Conservation (phyloP, 202 grass and related monocot genomes). For the Eragrostis tef region DNA sequence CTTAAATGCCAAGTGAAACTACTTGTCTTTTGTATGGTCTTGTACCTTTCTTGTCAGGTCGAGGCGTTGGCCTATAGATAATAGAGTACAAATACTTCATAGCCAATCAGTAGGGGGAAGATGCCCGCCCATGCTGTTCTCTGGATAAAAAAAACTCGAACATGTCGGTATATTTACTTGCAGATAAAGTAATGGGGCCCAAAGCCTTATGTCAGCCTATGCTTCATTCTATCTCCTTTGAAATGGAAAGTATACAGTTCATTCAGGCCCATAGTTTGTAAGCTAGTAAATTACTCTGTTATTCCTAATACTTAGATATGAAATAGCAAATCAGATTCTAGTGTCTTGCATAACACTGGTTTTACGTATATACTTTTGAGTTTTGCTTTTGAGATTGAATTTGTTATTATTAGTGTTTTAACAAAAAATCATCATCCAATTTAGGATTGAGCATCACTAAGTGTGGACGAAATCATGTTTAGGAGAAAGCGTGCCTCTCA, state of each 20-base stretch:
- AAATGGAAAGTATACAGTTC: not conserved
- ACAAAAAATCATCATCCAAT: not conserved
- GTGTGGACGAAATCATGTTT: conserved; percentile 69
- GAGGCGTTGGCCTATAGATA: not conserved
- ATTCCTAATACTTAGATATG: not conserved
- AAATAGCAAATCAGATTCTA: not conserved
- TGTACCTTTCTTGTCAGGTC: not conserved
- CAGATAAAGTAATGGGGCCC: not conserved
- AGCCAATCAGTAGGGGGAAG: not conserved
- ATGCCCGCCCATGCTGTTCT: not conserved
- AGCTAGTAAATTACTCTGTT: not conserved
- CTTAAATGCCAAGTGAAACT: not conserved
- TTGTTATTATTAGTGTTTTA: not conserved
- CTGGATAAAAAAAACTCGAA: not conserved
- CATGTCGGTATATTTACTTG: not conserved
- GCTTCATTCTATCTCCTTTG: not conserved
- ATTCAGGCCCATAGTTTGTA: not conserved
- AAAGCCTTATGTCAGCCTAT: not conserved
- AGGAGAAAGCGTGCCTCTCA: conserved; percentile 61
- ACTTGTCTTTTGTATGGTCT: not conserved
- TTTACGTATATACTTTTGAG: not conserved
- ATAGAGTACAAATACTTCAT: not conserved
- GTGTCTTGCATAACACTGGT: not conserved
- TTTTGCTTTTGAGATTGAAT: not conserved
- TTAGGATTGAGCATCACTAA: conserved; percentile 11